Evolutionary conservation across 257 asterid genomes (phyloP), one percentile per base, ranked within the genome.

Genomic region (Asclepias syriaca): DNA sequence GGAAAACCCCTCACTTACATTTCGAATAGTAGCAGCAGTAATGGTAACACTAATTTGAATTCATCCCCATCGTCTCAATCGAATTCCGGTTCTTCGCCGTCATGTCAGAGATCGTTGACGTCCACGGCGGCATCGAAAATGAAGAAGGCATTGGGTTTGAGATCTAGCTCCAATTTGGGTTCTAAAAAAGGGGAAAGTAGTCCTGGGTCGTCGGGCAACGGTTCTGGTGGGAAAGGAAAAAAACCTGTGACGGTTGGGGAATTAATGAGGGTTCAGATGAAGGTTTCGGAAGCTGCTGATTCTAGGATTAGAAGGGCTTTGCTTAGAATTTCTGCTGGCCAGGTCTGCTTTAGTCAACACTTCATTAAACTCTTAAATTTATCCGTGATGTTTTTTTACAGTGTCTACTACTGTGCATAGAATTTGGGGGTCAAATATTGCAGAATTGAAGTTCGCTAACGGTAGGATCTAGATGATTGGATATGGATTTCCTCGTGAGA

Each of bases 61-160:
- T 40, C 75, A 15, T 73, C 77, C 14, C 75, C 82, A 7, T 69
- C 84, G 39, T 14, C 66, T 12, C 19, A 64, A 63, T 80, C 77
- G 14, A 76, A 66, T 68, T 78, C 86, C 34, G 76, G 68, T 68
- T 80, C 84, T 12, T 77, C 81, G 18, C 84, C 87, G 22, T 72
- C 81, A 29, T 53, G 84, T 77, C 95, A 88, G 86, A 81, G 93
- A 85, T 94, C 99, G 10, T 72, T 91, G 78, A 91, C 98, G 24
- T 89, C 96, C 22, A 84, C 99, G 4, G 98, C 99, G 55, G 99
- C 99, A 6, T 88, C 97, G 34, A 94, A 89, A 86, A 94, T 94
- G 99, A 94, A 94, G 85, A 91, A 94, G 83, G 98, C 99, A 5
- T 66, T 94, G 86, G 99, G 99, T 69, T 77, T 94, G 81, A 88